These are phyloP conservation scores for Corniculantispora saksenae DNA, from an alignment of 2,329 filamentous ascomycete genomes.

Conservation along the genomic window DNA sequence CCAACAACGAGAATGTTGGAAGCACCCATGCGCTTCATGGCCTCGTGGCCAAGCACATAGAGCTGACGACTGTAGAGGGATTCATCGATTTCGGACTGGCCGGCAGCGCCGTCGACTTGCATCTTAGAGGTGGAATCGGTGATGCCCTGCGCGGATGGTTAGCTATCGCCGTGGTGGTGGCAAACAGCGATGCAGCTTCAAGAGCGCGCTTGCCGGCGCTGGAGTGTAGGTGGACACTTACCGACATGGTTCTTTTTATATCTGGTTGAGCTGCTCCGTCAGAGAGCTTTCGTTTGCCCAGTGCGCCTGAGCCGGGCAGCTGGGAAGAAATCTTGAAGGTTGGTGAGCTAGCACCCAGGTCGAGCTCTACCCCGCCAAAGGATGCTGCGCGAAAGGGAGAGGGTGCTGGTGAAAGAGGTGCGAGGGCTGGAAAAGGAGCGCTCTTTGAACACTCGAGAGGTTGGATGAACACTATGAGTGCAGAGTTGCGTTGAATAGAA, in stretches of 20 bases:
- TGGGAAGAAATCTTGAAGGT: constrained; percentile 38
- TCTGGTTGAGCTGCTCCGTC: constrained; percentile 58
- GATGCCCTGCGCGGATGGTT: constrained; percentile 42
- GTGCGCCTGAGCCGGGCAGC: constrained; percentile 44
- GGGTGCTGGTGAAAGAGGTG: not conserved
- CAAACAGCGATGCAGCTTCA: not conserved
- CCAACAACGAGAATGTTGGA: constrained; percentile 93
- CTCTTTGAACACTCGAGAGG: not conserved
- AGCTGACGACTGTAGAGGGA: constrained; percentile 74
- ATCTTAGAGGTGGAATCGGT: constrained; percentile 64
- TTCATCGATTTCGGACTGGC: constrained; percentile 66
- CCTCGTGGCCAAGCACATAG: constrained; percentile 71
- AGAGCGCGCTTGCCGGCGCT: not conserved
- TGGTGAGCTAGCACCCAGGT: constrained; percentile 35
- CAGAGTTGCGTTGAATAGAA: not conserved
- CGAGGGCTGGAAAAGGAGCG: not conserved
- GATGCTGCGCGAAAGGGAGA: constrained; percentile 24
- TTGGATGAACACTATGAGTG: not conserved
- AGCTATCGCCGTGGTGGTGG: constrained; percentile 1
- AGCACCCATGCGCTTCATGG: constrained; percentile 98
- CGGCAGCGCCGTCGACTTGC: constrained; percentile 63
- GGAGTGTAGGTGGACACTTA: constrained; percentile 40
- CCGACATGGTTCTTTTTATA: constrained; percentile 63
- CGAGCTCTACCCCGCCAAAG: constrained; percentile 40
- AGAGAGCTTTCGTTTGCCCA: constrained; percentile 70